Evolutionary conservation across 75 land plant species (phyloP), one percentile per base, ranked within the genome.

Genomic region (Pseudotsuga menziesii): DNA sequence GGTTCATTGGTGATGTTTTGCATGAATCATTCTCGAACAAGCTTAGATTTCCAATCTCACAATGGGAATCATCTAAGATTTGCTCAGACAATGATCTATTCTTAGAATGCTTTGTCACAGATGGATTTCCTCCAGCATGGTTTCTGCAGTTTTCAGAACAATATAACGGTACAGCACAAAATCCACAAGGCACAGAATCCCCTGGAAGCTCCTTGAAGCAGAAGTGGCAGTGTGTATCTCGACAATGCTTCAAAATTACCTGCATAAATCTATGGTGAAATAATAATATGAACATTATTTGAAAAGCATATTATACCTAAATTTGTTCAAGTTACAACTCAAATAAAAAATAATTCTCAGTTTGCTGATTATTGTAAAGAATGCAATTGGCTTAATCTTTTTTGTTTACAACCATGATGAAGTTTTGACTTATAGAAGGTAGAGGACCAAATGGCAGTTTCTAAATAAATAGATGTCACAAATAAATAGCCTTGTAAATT

Each of bases 151-250:
- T 22, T 35, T 87, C 76, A 19, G 91, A 85, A 66, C 98, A 95
- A 73, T 93, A 95, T 36, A 86, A 32, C 29, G 91, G 85, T 61
- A 86, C 86, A 29, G 90, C 78, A 77, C 98, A 95, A 56, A 77
- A 82, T 57, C 69, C 13, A 80, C 98, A 95, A 29, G 91, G 81
- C 26, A 95, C 60, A 72, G 78, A 35, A 84, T 93, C 96, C 26
- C 78, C 81, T 61, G 91, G 93, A 75, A 95, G 86, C 80, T 80
- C 80, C 57, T 77, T 85, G 57, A 95, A 91, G 84, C 98, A 93
- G 64, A 77, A 89, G 73, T 91, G 93, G 58, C 98, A 95, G 73
- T 89, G 87, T 57, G 96, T 86, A 78, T 91, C 87, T 29, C 93
- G 87, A 74, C 78, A 84, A 2, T 72, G 72, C 85, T 95, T 95